Evolutionary conservation across 2,329 filamentous ascomycete genomes (phyloP), one percentile per base, ranked within the genome.

Genomic region (Graphilbum ipis-grandicollis): DNA sequence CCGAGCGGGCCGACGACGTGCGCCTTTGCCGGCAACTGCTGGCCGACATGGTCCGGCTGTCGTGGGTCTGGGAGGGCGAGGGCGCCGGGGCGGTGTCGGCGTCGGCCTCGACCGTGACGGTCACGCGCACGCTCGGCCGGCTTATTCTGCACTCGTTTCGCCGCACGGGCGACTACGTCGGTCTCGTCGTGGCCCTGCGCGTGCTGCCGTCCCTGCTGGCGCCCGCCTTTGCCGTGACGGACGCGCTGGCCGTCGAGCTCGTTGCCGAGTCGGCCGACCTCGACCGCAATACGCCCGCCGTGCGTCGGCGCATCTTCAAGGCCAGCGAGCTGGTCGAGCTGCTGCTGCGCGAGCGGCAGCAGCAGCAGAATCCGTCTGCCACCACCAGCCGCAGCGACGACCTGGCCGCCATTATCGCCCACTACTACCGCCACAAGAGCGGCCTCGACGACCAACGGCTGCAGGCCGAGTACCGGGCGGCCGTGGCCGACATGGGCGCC

Each of bases 141-240:
- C 46, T 52, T 5, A 44, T 56, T 31, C 42, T 56, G 22, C 54
- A 56, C 46, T 47, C 59, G 1, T 52, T 68, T 37, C 53, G 58
- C 36, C 55, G 63, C 41, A 54, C 63, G 26, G 62, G 60, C 47
- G 56, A 53, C 40, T 59, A 60, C 43, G 56, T 62, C 2, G 64
- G 65, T 43, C 56, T 65, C 42, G 53, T 66, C 40, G 59, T 65
- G 50, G 53, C 58, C 1, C 52, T 58, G 39, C 46, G 44, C 19
- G 45, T 48, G 6, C 48, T 56, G 44, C 43, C 38, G 30, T 41
- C 47, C 31, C 41, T 56, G 19, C 44, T 55, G 34, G 43, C 34
- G 26, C 19, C 29, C 35, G 36, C 33, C 19, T 55, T 52, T 44
- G 36, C 41, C 30, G 46, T 55, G 22, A 42, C 49, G 9, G 48